A percentile compares a stretch with the other conserved stretches of the same genome.
Evolutionary conservation across 1,139 yeast species (phyloP).

Genomic region (Suhomyces chickasaworum): DNA sequence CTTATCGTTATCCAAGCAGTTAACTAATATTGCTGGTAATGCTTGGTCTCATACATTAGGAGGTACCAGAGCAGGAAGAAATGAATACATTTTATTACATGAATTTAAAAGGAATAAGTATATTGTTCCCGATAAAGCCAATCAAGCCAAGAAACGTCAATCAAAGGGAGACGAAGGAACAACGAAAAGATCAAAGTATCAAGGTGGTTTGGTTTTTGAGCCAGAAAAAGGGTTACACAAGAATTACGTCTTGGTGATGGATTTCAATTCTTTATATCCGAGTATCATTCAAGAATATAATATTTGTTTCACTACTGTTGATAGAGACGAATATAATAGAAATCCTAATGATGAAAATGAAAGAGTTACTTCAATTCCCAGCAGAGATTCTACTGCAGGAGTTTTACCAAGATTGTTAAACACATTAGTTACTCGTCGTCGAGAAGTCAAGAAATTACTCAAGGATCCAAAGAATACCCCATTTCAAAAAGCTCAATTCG

Average conservation of each 20-base stretch:
- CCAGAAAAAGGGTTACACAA: slow-evolving; percentile 96
- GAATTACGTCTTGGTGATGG: slow-evolving; percentile 90
- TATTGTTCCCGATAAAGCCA: slow-evolving; percentile 87
- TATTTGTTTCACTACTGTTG: slow-evolving; percentile 95
- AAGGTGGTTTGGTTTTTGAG: slow-evolving; percentile 96
- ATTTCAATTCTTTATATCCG: slow-evolving; percentile 96
- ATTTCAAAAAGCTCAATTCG: slow-evolving; percentile 75
- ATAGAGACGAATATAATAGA: slow-evolving; percentile 55
- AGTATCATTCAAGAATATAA: slow-evolving; percentile 96
- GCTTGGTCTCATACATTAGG: slow-evolving; percentile 95
- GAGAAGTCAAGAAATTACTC: slow-evolving; percentile 86
- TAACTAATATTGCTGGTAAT: slow-evolving; percentile 94
- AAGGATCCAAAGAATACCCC: slow-evolving; percentile 70
- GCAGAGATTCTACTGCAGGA: slow-evolving; percentile 61
- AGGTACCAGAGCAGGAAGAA: slow-evolving; percentile 96
- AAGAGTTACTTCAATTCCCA: slow-evolving; percentile 75
- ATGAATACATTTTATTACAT: slow-evolving; percentile 89
- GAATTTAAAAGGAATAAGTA: slow-evolving; percentile 82
- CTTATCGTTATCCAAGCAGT: slow-evolving; percentile 83
- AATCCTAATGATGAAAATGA: slow-evolving; percentile 60
- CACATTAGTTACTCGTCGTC: slow-evolving; percentile 85
- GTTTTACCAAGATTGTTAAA: slow-evolving; percentile 84
- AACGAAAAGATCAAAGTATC: slow-evolving; percentile 76
- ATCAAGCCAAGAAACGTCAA: slow-evolving; percentile 39
- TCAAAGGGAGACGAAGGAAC: slow-evolving; percentile 50